phyloP scores from a whole-genome alignment of 1,284 basidiomycete species.

The Trametes versicolor region DNA sequence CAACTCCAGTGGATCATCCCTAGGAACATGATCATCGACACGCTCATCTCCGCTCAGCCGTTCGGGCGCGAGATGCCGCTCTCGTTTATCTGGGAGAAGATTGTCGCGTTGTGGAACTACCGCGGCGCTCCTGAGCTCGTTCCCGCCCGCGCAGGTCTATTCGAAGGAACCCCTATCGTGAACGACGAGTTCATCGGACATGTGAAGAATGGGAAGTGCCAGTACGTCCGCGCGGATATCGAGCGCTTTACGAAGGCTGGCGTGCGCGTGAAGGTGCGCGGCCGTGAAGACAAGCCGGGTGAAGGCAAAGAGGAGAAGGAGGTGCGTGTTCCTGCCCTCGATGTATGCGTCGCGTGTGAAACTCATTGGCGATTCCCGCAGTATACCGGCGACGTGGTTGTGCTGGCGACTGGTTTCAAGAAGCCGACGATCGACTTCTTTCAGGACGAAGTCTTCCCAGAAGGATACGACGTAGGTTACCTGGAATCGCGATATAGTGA shows the following conservation, averaged over 20 bases:
- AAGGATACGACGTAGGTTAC: conserved; percentile 55
- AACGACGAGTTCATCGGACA: conserved; percentile 65
- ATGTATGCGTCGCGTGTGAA: not conserved
- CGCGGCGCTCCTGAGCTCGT: conserved; percentile 58
- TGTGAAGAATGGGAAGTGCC: conserved; percentile 58
- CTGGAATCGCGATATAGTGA: not conserved
- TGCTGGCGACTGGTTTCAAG: conserved; percentile 71
- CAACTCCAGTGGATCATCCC: conserved; percentile 62
- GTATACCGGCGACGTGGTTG: conserved; percentile 63
- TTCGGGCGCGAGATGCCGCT: conserved; percentile 66
- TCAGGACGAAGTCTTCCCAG: conserved; percentile 67
- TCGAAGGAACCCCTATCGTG: conserved; percentile 63
- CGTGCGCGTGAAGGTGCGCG: conserved; percentile 48
- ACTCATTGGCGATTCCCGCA: conserved; percentile 22
- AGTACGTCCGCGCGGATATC: conserved; percentile 66
- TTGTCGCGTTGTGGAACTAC: conserved; percentile 63
- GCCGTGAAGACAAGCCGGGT: conserved; percentile 43
- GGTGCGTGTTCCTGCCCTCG: conserved; percentile 18
- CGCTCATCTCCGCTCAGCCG: conserved; percentile 62
- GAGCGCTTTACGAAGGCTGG: conserved; percentile 55
- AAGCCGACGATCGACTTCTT: conserved; percentile 66
- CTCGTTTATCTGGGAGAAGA: conserved; percentile 61
- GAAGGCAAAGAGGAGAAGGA: conserved; percentile 44
- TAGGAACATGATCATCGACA: conserved; percentile 63
- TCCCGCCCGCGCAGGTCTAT: conserved; percentile 54